Conservation (phyloP, 2,329 filamentous ascomycete species). For the Dryadomyces quercus-mongolicae region DNA sequence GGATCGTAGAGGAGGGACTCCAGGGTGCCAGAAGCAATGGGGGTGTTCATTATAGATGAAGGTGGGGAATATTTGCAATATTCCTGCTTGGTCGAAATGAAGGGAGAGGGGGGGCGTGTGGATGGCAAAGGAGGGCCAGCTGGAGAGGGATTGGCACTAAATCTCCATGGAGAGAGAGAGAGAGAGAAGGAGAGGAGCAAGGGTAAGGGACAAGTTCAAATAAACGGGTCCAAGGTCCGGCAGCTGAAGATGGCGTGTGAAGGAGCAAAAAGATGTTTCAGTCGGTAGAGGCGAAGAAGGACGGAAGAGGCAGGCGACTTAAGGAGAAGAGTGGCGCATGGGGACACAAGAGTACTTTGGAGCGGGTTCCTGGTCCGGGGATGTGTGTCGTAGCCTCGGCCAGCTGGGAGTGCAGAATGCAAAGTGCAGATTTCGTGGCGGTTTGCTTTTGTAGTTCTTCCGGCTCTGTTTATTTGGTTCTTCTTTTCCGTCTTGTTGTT, state of each 20-base stretch:
- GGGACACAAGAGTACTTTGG: neutral
- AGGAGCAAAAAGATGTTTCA: neutral
- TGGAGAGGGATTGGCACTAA: slow-evolving; percentile 10
- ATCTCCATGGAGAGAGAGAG: slow-evolving; percentile 17
- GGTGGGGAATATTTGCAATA: neutral
- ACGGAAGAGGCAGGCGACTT: neutral
- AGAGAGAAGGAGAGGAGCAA: neutral
- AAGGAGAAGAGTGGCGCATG: neutral
- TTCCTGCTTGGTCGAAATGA: neutral
- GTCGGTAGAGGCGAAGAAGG: neutral
- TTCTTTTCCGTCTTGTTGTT: neutral
- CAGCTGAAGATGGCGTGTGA: neutral
- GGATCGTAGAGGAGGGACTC: slow-evolving; percentile 25
- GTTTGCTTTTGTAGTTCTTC: neutral
- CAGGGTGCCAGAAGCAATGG: neutral
- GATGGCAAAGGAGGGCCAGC: neutral
- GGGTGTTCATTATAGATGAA: neutral
- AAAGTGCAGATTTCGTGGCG: neutral
- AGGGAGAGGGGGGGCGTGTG: neutral
- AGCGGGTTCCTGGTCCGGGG: no score
- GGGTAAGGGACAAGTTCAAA: neutral
- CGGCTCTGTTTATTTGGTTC: neutral
- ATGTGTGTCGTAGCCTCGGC: no score
- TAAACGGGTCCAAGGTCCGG: neutral
- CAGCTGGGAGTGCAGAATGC: neutral